phyloP scores from a whole-genome alignment of 2,329 filamentous ascomycete genomes.

The Calcarisporium arbuscula region DNA sequence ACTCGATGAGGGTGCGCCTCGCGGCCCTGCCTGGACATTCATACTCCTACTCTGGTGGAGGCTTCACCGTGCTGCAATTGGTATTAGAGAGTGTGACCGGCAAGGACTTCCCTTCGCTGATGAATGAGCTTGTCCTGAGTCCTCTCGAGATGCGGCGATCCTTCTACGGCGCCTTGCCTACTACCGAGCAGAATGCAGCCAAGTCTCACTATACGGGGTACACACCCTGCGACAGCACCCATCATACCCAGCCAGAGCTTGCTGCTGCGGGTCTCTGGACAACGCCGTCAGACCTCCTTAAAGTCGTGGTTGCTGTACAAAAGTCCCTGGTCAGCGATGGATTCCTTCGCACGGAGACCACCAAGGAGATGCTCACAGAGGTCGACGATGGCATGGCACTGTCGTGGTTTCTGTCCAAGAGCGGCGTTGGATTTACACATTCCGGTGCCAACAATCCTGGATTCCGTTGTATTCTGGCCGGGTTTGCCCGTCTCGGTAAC shows the following conservation, averaged over 20 bases:
- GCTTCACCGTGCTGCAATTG: slow-evolving; percentile 10
- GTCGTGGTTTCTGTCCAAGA: slow-evolving; percentile 12
- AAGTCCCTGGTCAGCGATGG: slow-evolving; percentile 10
- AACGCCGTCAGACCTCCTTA: slow-evolving; percentile 15
- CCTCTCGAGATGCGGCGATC: slow-evolving; percentile 12
- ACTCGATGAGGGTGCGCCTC: slow-evolving; percentile 7
- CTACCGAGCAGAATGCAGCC: slow-evolving; percentile 8
- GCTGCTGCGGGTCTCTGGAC: slow-evolving; percentile 15
- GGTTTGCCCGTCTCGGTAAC: slow-evolving; percentile 7
- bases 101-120: slow-evolving; percentile 6
- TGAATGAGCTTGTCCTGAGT: slow-evolving; percentile 10
- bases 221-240: slow-evolving; percentile 4
- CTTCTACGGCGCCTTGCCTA: slow-evolving; percentile 6
- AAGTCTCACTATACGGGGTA: slow-evolving; percentile 5
- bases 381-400: slow-evolving; percentile 8
- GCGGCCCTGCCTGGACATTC: slow-evolving; percentile 7
- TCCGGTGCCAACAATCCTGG: slow-evolving; percentile 13
- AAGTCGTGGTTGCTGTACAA: slow-evolving; percentile 12
- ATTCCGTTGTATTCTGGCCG: slow-evolving; percentile 11
- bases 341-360: slow-evolving; percentile 9
- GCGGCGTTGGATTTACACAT: slow-evolving; percentile 10
- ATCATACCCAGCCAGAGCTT: slow-evolving; percentile 9
- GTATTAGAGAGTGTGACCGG: slow-evolving; percentile 10
- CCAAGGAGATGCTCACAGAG: slow-evolving; percentile 13
- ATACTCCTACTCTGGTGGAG: slow-evolving; percentile 10